Conservation (phyloP, 1,284 basidiomycete genomes). For the Rhodotorula glutinis region DNA sequence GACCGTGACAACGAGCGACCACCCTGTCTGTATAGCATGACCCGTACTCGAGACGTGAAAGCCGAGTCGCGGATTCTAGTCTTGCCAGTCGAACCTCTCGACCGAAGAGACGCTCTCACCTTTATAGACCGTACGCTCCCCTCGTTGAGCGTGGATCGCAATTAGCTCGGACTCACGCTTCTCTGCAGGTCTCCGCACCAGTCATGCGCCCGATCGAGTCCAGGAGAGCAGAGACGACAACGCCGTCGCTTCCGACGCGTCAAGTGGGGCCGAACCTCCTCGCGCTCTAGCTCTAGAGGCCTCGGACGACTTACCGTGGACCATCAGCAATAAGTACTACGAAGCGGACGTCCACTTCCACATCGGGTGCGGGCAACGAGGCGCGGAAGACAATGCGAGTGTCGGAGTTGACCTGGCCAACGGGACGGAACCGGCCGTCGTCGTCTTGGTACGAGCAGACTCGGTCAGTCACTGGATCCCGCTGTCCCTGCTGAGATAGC, state of each 20-base stretch:
- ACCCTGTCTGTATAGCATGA: too few species aligned
- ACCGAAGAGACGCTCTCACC: background rate
- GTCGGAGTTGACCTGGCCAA: background rate
- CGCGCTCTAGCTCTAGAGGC: background rate
- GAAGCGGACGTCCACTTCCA: conserved; percentile 15
- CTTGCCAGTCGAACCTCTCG: background rate
- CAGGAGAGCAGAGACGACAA: too few species aligned
- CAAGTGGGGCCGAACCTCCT: background rate
- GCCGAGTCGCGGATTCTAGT: background rate
- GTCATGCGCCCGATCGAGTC: too few species aligned
- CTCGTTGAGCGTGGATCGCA: too few species aligned
- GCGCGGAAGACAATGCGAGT: background rate
- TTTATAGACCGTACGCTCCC: background rate
- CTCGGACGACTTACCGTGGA: conserved; percentile 6
- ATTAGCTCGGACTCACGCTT: too few species aligned
- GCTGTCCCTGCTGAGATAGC: background rate
- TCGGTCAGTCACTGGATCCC: background rate
- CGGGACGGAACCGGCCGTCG: conserved; percentile 21
- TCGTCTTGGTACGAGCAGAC: conserved; percentile 15
- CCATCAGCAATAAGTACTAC: conserved; percentile 33
- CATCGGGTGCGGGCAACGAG: background rate
- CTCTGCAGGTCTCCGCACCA: too few species aligned
- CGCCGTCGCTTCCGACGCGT: background rate
- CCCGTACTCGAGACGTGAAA: too few species aligned
- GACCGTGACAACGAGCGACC: too few species aligned